Evolutionary conservation across 805 yeast species (phyloP).

Genomic region (Starmerella potacharoeniae): DNA sequence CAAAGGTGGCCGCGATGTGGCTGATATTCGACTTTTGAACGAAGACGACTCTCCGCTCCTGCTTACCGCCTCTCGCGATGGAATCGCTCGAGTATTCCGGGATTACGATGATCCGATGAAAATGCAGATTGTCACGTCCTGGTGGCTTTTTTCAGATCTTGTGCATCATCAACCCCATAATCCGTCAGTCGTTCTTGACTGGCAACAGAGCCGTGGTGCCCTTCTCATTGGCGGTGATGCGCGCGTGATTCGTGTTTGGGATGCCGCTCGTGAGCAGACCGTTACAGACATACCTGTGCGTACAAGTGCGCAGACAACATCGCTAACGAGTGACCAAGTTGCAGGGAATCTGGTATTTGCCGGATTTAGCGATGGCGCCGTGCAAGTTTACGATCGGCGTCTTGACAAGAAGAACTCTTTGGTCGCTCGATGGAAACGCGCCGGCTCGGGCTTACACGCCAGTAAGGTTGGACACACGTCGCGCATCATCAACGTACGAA

Average conservation of each 20-base stretch:
- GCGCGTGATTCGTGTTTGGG: constrained; percentile 86
- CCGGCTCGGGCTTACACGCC: not conserved
- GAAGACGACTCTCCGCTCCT: constrained; percentile 85
- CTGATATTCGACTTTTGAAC: constrained; percentile 74
- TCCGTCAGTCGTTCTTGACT: constrained; percentile 67
- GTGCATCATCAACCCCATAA: constrained; percentile 16
- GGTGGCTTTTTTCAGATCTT: constrained; percentile 69
- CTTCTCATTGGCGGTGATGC: constrained; percentile 90
- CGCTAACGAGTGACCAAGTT: constrained; percentile 88
- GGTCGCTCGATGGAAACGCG: constrained; percentile 63
- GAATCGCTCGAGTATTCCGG: constrained; percentile 78
- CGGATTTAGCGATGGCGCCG: constrained; percentile 83
- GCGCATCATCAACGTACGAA: constrained; percentile 66
- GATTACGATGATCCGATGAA: constrained; percentile 49
- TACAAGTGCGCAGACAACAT: constrained; percentile 76
- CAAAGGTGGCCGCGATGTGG: constrained; percentile 77
- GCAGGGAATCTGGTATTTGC: constrained; percentile 84
- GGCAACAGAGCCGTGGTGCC: constrained; percentile 95
- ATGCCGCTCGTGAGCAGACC: constrained; percentile 86
- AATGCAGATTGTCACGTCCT: constrained; percentile 62
- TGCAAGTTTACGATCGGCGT: constrained; percentile 85
- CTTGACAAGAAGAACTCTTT: constrained; percentile 73
- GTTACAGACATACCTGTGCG: constrained; percentile 82
- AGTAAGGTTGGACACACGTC: constrained; percentile 30
- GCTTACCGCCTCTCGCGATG: constrained; percentile 85